Base-by-base conservation (phyloP, 768 basidiomycete genomes). In the Lactarius quietus region DNA sequence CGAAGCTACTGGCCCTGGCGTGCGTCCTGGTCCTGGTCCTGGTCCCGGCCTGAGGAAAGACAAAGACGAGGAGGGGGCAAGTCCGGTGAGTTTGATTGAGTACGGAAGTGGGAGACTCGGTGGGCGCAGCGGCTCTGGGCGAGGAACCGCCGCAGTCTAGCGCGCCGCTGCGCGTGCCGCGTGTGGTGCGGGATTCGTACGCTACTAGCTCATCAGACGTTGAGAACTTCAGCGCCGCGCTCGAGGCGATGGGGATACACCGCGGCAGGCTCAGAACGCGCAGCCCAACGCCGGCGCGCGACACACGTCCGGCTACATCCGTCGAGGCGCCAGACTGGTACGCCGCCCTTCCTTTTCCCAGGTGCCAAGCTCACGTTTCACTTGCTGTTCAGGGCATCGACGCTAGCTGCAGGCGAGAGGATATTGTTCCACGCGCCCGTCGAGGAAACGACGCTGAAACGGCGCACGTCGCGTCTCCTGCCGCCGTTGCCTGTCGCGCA, bases 351-450 rank as follows among this genome's bases (percentile, higher is more conserved):
- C 18, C 2, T 26, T 17, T 9, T n/a, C 29, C n/a, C 43, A 20
- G 3, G 3, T 52, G 52, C 41, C 12, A 39, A 17, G 18, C 23
- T 28, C 29, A 14, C 20, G 41, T n/a, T 33, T 33, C 33, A n/a
- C 33, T 33, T 8, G 8, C 38, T 31, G 23, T 18, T 3, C 26
- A 80, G 80, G 66, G 70, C 71, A 8, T 74, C 78, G 6, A 64
- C 79, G 12, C 74, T 88, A 29, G 66, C 75, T n/a, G 74, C 75
- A 3, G 80, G 77, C 5, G 87, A 88, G 70, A 63, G 52, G 1
- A 73, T 87, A 36, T 26, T 86, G 0, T 86, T 83, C 69, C 78
- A 78, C 57, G 82, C 85, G 0, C 74, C 73, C 5, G 85, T 88
- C 15, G 86, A 87, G 69, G 79, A 81, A 15, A 80, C 82, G 18